A percentile compares a stretch with the other conserved stretches of the same genome.
Conservation (phyloP, 768 basidiomycete species). For the Postia placenta region DNA sequence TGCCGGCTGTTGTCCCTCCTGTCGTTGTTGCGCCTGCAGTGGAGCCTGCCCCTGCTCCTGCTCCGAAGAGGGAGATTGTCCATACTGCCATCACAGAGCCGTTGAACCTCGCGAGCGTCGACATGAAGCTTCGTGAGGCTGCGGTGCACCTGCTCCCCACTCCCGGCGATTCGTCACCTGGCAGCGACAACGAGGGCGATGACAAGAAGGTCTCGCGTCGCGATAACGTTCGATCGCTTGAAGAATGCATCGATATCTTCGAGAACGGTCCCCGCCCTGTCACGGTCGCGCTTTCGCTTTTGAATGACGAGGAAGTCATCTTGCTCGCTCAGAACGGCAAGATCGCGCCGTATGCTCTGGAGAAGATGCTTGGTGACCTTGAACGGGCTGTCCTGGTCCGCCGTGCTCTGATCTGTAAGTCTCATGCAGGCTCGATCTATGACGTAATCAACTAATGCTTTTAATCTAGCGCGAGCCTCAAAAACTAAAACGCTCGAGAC, state of each 20-base stretch:
- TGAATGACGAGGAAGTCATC: slow-evolving; percentile 92
- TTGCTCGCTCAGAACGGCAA: slow-evolving; percentile 85
- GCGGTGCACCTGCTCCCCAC: slow-evolving; percentile 16
- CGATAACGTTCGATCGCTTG: slow-evolving; percentile 45
- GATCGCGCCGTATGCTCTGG: slow-evolving; percentile 90
- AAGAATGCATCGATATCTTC: slow-evolving; percentile 76
- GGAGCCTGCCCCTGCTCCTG: slow-evolving; percentile 9
- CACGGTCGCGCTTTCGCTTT: slow-evolving; percentile 45
- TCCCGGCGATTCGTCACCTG: slow-evolving; percentile 17
- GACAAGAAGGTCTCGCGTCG: slow-evolving; percentile 3
- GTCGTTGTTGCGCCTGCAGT: background rate
- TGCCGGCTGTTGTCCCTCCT: slow-evolving; percentile 3
- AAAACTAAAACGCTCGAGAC: slow-evolving; percentile 76
- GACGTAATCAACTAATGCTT: slow-evolving; percentile 2
- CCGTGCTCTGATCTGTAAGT: slow-evolving; percentile 86
- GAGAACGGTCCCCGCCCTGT: slow-evolving; percentile 65
- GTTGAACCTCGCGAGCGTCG: slow-evolving; percentile 53
- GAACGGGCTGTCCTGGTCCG: slow-evolving; percentile 85
- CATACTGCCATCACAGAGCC: slow-evolving; percentile 23
- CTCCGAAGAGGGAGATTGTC: slow-evolving; percentile 2
- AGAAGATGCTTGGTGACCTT: slow-evolving; percentile 87
- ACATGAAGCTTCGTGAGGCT: slow-evolving; percentile 40
- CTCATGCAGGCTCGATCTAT: background rate
- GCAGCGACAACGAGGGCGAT: slow-evolving; percentile 10
- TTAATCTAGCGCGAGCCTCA: slow-evolving; percentile 68